Conservation (phyloP, 495 filamentous ascomycete genomes). For the Penicillium herquei region DNA sequence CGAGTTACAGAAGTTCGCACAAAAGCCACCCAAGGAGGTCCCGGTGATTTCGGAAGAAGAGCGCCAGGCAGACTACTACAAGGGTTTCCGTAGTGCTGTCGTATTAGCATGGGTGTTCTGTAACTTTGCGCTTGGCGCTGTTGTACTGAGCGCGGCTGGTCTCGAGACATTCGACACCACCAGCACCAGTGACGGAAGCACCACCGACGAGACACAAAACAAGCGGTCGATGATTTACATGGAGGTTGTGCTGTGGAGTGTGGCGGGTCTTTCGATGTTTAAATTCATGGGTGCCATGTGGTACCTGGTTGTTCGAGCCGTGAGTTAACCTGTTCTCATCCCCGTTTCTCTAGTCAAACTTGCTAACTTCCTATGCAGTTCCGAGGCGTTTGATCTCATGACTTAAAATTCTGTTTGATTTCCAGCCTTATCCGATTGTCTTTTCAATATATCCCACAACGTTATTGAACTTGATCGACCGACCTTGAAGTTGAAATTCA, state of each 20-base stretch:
- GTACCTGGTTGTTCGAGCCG: conserved; percentile 93
- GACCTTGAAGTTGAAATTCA: conserved; percentile 5
- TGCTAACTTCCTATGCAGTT: conserved; percentile 36
- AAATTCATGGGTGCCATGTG: conserved; percentile 90
- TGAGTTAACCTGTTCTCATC: conserved; percentile 8
- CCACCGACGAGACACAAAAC: conserved; percentile 44
- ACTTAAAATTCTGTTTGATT: conserved; percentile 15
- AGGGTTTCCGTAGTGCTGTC: conserved; percentile 86
- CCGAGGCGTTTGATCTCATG: conserved; percentile 45
- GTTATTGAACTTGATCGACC: background rate
- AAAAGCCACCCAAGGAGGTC: conserved; percentile 66
- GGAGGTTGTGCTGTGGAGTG: conserved; percentile 86
- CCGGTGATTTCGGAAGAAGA: conserved; percentile 60
- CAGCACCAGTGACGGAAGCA: conserved; percentile 19
- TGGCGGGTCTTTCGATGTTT: conserved; percentile 81
- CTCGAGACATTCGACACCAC: conserved; percentile 58
- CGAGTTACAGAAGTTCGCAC: conserved; percentile 74
- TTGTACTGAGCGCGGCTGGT: conserved; percentile 84
- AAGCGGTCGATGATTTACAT: conserved; percentile 75
- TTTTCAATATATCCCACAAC: conserved; percentile 23
- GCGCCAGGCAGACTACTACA: conserved; percentile 97
- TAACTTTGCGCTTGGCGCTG: conserved; percentile 84
- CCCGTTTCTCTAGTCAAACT: background rate
- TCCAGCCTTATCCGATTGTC: conserved; percentile 18
- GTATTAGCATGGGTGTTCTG: conserved; percentile 96